A percentile compares a stretch with the other conserved stretches of the same genome.
Conservation (phyloP, 352 stramenopile genomes). For the Lagenidium giganteum region DNA sequence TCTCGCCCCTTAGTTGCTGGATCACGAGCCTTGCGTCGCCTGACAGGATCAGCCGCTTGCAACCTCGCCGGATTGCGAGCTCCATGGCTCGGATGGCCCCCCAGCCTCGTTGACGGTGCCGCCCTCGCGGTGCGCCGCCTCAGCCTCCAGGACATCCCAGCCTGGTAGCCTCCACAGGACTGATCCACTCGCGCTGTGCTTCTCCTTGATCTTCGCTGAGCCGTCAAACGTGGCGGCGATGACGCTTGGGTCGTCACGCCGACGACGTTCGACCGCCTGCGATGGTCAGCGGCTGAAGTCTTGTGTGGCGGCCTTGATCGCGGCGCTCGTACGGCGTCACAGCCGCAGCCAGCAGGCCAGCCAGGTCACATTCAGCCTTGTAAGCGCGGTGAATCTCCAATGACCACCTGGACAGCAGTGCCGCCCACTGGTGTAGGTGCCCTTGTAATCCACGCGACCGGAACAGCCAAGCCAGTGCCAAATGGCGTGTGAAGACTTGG, state of each 20-base stretch:
- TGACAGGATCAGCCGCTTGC: constrained; percentile 9
- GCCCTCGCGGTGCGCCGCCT: constrained; percentile 7
- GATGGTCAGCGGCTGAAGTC: neutral
- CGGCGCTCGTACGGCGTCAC: neutral
- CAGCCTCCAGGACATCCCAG: constrained; percentile 3
- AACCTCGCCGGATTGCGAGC: neutral
- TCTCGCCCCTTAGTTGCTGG: constrained; percentile 15
- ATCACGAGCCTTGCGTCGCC: constrained; percentile 15
- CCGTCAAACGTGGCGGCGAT: constrained; percentile 14
- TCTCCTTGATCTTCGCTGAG: constrained; percentile 8
- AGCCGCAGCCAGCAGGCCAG: constrained; percentile 1
- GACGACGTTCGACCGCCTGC: too few relatives aligned
- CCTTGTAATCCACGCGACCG: too few relatives aligned
- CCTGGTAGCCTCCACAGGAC: constrained; percentile 6
- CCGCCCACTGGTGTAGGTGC: neutral
- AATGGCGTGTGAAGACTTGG: too few relatives aligned
- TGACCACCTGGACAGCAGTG: constrained; percentile 8
- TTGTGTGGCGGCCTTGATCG: constrained; percentile 2
- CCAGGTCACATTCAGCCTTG: constrained; percentile 6
- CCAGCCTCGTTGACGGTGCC: constrained; percentile 18
- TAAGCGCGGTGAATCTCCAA: neutral
- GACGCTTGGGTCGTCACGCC: too few relatives aligned
- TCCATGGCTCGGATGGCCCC: too few relatives aligned
- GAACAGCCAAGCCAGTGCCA: too few relatives aligned
- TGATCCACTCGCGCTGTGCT: constrained; percentile 1